Percentiles rank a stretch among this genome's conserved stretches.
Conservation (phyloP, 129 eudicot species). For the Oenanthe sinensis region DNA sequence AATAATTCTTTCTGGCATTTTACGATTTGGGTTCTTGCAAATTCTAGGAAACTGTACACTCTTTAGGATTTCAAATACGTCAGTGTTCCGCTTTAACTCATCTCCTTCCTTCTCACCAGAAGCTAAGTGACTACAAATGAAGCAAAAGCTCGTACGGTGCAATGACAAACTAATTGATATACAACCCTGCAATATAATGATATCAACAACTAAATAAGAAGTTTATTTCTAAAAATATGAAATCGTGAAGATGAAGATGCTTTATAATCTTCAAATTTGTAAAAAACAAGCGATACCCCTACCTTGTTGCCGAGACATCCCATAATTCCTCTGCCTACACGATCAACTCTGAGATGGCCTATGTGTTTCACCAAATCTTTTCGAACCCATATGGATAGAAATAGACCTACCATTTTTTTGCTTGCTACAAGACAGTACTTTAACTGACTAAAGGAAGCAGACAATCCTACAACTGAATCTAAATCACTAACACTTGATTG, state of each 20-base stretch:
- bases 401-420: constrained; percentile 84
- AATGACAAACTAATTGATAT: constrained; percentile 64
- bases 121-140: constrained; percentile 75
- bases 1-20: constrained; percentile 45
- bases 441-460: constrained; percentile 21
- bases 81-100: constrained; percentile 52
- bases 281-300: background rate
- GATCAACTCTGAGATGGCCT: constrained; percentile 50
- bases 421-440: constrained; percentile 50
- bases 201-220: background rate
- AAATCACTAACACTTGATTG: constrained; percentile 27
- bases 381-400: constrained; percentile 57
- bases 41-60: constrained; percentile 37
- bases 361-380: constrained; percentile 45
- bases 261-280: background rate
- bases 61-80: constrained; percentile 57
- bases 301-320: constrained; percentile 81
- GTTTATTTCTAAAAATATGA: background rate
- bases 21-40: constrained; percentile 40
- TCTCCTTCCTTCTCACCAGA: constrained; percentile 83
- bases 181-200: constrained; percentile 46
- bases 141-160: constrained; percentile 68
- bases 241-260: background rate
- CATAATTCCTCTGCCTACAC: constrained; percentile 69
- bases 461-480: constrained; percentile 20